Evolutionary conservation across 768 basidiomycete species (phyloP), one percentile per base, ranked within the genome.

Genomic region (Lentinula sp.): DNA sequence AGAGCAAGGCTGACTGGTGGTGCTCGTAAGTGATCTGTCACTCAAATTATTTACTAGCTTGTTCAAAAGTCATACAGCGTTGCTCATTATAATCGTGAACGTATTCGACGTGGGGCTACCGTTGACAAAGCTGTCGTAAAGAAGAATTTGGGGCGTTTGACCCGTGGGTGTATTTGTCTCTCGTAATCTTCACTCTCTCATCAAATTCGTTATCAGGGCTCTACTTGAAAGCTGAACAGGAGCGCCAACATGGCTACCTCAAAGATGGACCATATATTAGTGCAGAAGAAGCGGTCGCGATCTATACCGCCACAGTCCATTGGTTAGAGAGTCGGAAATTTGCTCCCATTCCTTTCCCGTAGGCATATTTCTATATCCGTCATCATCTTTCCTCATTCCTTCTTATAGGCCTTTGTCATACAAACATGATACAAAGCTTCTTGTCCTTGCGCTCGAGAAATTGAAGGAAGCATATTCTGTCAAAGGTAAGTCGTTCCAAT

Each of bases 1-100:
- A 99, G 82, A 91, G 89, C 76, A 99, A 99, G 80, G 92, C 95
- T 20, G 96, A 99, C 72, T 98, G 96, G 96, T 98, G 95, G 94
- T 90, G 90, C 72, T 95, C 91, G 79, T 89, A 72, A 66, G 87
- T 80, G 2, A 7, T 1, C 4, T 18, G 23, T 42, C 41, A 8
- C 39, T n/a, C 1, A 46, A 9, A 10, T 28, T 42, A 16, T 10
- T 23, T 20, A 41, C 48, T n/a, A 20, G 15, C 45, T 36, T 56
- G 23, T 18, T 33, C 63, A 51, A 62, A 52, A 57, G 37, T 43
- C 63, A 36, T 41, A 52, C 57, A 90, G 87, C 9, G 95, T 97
- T 65, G 95, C 96, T 8, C 96, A 99, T 72, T 98, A 96, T 76
- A 98, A 98, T 71, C 93, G 95, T 57, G 95, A 95, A 70, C 93